These are phyloP conservation scores for Quercus parvula DNA, from an alignment of 306 rosid species.

Conservation along the genomic window DNA sequence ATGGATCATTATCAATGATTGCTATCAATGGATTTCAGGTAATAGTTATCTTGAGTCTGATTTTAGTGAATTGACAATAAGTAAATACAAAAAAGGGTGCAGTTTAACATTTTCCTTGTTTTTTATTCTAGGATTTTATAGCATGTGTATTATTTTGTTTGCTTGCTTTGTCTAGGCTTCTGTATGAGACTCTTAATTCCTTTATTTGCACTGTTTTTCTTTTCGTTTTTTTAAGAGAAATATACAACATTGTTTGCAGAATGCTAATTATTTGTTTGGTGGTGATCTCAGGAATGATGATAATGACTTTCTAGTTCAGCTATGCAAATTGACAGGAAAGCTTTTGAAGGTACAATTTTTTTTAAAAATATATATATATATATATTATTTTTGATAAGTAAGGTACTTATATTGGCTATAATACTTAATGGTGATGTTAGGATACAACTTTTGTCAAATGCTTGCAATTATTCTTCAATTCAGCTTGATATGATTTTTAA, in stretches of 20 bases:
- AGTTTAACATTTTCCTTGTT: neutral
- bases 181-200: neutral
- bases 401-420: constrained; percentile 39
- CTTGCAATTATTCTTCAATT: neutral
- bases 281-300: constrained; percentile 66
- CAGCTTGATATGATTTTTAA: too few relatives aligned
- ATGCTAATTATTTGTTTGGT: neutral
- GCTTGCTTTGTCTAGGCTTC: neutral
- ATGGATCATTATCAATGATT: neutral
- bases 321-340: constrained; percentile 74
- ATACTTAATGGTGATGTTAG: neutral
- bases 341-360: constrained; percentile 50
- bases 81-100: too few relatives aligned
- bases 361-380: too few relatives aligned
- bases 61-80: neutral
- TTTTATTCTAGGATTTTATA: neutral
- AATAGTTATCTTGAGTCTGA: neutral
- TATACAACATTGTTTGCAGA: neutral
- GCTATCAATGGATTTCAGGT: neutral
- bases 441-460: neutral
- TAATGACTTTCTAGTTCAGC: constrained; percentile 79
- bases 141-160: neutral
- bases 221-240: too few relatives aligned
- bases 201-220: neutral
- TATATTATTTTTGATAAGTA: neutral